Base-by-base conservation (phyloP, 2,329 filamentous ascomycete genomes). In the Cercospora nicotianae region DNA sequence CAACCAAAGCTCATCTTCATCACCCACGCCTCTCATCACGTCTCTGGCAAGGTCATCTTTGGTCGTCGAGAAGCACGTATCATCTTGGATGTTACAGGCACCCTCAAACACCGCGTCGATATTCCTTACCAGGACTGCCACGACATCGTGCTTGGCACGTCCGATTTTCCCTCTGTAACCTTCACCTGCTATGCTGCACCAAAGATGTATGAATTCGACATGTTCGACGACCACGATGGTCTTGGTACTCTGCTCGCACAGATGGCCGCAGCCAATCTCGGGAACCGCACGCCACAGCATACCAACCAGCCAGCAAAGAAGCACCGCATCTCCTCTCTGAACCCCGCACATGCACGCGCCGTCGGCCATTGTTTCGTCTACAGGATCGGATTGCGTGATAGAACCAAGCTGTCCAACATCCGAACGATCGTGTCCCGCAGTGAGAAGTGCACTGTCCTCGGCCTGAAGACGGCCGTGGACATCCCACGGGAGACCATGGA, bases 351-450 rank as follows among this genome's bases (percentile, higher is more conserved):
- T 64, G 73, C 74, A 10, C 75, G 73, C n/a, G 79, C 82, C 45
- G 79, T 80, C 2, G 81, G 81, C 2, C 80, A 78, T 48, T 86
- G 83, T 67, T 82, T 86, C 58, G 83, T 86, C 0, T 88, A 88
- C 71, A 81, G 81, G 20, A 60, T 79, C 3, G 20, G 53, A 18
- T 12, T 73, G 30, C 63, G 69, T 5, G 70, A 75, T 45, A 73
- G 63, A 6, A 71, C 79, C 1, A 69, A 70, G 13, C 65, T 78
- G 1, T 26, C 65, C 8, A 67, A 60, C 4, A 67, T 79, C 26
- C 69, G 71, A 4, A 33, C 60, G 0, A 60, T 79, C 6, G 63
- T 80, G 2, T 58, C 67, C 7, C 66, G 63, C 6, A 73, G 70
- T 45, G 68, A 72, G 10, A 78, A 76, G 13, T 78, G 79, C 5